Evolutionary conservation across 441 rosid species (phyloP).

Genomic region (Omphalea diandra): DNA sequence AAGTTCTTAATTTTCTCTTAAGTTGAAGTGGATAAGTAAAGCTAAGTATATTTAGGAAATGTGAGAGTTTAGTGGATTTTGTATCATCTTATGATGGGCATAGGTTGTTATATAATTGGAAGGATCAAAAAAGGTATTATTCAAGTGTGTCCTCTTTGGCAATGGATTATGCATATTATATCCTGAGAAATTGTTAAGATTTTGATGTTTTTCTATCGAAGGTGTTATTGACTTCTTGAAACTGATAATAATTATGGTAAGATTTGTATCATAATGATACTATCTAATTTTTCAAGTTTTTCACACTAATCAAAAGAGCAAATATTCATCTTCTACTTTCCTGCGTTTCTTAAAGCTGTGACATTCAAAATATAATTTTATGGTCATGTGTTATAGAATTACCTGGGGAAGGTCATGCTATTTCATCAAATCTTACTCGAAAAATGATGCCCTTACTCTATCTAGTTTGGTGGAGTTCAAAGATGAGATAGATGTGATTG

Average conservation of each 20-base stretch:
- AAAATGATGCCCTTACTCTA: slow-evolving; percentile 91
- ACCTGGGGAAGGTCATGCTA: slow-evolving; percentile 59
- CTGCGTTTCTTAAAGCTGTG: slow-evolving; percentile 16
- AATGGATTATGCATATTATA: background rate
- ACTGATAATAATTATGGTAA: background rate
- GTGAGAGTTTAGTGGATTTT: background rate
- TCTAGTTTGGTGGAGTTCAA: slow-evolving; percentile 90
- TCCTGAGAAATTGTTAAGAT: background rate
- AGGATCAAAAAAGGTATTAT: background rate
- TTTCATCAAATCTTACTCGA: slow-evolving; percentile 61
- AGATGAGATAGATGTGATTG: slow-evolving; percentile 91
- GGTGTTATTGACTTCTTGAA: background rate
- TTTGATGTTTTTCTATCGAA: background rate
- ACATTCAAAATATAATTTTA: slow-evolving; percentile 14
- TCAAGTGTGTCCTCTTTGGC: background rate
- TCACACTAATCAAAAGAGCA: background rate
- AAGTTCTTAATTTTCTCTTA: background rate
- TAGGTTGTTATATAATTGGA: background rate
- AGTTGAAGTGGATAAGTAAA: background rate
- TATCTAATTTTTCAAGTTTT: background rate
- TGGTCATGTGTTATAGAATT: slow-evolving; percentile 46
- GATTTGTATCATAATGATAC: background rate
- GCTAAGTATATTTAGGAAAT: background rate
- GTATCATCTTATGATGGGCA: background rate
- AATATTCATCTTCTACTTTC: background rate